Evolutionary conservation across 305 asterid genomes (phyloP).

Genomic region (Fraxinus platypoda): DNA sequence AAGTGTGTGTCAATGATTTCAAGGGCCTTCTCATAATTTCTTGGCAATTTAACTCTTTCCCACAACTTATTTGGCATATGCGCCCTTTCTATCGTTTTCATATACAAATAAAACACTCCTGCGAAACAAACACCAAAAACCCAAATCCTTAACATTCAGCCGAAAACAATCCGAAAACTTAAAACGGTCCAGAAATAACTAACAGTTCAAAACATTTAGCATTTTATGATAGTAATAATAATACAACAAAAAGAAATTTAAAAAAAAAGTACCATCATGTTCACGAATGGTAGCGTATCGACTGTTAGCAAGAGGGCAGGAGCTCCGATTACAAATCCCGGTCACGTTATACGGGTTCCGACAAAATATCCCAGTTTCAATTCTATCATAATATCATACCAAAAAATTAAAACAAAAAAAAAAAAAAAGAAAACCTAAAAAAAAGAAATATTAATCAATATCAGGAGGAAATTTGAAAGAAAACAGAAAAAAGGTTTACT

Average conservation of each 20-base stretch:
- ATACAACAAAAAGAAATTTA: background rate
- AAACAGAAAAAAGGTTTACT: constrained; percentile 34
- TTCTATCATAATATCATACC: constrained; percentile 33
- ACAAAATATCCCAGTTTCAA: constrained; percentile 79
- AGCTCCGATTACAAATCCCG: constrained; percentile 94
- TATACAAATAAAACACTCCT: constrained; percentile 88
- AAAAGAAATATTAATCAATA: background rate
- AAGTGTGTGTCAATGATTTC: constrained; percentile 84
- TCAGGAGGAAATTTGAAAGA: background rate
- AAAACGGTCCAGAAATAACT: background rate
- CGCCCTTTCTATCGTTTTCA: constrained; percentile 98
- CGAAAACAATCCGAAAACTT: background rate
- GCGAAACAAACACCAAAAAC: constrained; percentile 24
- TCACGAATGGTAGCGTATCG: constrained; percentile 95
- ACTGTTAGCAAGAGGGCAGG: constrained; percentile 95
- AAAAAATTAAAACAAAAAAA: background rate
- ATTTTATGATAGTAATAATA: background rate
- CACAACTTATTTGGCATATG: constrained; percentile 94
- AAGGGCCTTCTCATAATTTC: constrained; percentile 79
- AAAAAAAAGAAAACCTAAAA: background rate
- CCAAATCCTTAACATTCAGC: constrained; percentile 7
- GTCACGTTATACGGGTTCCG: constrained; percentile 87
- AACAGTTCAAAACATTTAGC: background rate
- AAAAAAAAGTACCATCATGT: constrained; percentile 52
- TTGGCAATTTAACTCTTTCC: constrained; percentile 91